phyloP scores from a whole-genome alignment of 2,329 filamentous ascomycete genomes.

The Sporothrix protearum region DNA sequence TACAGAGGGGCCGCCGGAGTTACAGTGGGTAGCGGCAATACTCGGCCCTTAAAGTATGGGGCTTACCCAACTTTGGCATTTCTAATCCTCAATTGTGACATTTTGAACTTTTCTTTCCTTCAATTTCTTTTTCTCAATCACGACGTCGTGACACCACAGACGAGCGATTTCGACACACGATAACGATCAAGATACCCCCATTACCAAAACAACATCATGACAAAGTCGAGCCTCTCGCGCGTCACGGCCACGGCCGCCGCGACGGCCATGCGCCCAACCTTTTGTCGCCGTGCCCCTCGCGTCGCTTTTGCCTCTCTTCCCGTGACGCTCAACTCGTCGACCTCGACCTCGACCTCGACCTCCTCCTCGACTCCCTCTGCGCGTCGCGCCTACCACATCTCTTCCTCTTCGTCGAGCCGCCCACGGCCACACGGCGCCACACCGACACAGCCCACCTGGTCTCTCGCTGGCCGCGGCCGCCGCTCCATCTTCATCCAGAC shows the following conservation, averaged over 20 bases:
- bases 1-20: background rate
- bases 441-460: conserved; percentile 23
- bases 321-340: background rate
- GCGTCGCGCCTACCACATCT: conserved; percentile 21
- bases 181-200: background rate
- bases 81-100: conserved; percentile 17
- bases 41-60: conserved; percentile 21
- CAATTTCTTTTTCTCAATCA: background rate
- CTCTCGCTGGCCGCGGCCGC: conserved; percentile 36
- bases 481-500: conserved; percentile 98
- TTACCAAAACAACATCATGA: conserved; percentile 30
- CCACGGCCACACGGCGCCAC: conserved; percentile 29
- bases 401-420: conserved; percentile 29
- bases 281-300: conserved; percentile 25
- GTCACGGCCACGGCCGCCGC: conserved; percentile 26
- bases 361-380: conserved; percentile 2
- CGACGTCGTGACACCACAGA: background rate
- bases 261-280: conserved; percentile 26
- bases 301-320: conserved; percentile 23
- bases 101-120: background rate
- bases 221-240: conserved; percentile 29
- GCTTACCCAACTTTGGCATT: conserved; percentile 19
- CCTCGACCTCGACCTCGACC: background rate
- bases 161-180: background rate
- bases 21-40: conserved; percentile 19